Percentiles rank a stretch among this genome's conserved stretches.
Conservation (phyloP, 2,329 filamentous ascomycete species). For the Nemania abortiva region DNA sequence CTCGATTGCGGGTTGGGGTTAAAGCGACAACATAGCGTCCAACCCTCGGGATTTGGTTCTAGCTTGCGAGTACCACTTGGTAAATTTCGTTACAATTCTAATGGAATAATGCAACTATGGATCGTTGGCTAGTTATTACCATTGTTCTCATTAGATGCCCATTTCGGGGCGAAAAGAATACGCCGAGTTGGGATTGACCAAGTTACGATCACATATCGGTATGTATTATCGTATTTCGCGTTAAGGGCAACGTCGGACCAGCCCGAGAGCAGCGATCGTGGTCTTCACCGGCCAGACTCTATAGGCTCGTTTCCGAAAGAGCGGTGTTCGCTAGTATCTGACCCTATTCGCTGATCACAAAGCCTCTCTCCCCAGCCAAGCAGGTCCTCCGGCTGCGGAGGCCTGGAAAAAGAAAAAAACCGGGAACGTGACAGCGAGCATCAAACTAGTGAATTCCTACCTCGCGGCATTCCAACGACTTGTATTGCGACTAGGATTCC, state of each 20-base stretch:
- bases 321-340: slow-evolving; percentile 15
- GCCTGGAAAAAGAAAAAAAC: slow-evolving; percentile 30
- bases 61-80: neutral
- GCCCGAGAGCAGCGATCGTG: neutral
- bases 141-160: neutral
- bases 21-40: neutral
- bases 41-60: neutral
- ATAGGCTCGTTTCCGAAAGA: slow-evolving; percentile 23
- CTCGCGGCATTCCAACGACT: slow-evolving; percentile 4
- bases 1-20: neutral
- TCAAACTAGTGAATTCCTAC: neutral
- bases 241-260: neutral
- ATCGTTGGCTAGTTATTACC: neutral
- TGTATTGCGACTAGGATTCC: slow-evolving; percentile 20
- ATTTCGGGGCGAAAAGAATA: neutral
- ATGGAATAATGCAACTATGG: neutral
- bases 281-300: neutral
- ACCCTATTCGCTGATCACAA: slow-evolving; percentile 29
- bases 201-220: neutral
- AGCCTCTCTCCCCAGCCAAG: slow-evolving; percentile 6
- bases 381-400: slow-evolving; percentile 16
- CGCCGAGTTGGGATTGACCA: neutral
- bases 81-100: neutral
- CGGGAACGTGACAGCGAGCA: slow-evolving; percentile 21
- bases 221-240: neutral